Conservation (phyloP, 2,329 filamentous ascomycete genomes). For the Stagonosporopsis chrysanthemi region DNA sequence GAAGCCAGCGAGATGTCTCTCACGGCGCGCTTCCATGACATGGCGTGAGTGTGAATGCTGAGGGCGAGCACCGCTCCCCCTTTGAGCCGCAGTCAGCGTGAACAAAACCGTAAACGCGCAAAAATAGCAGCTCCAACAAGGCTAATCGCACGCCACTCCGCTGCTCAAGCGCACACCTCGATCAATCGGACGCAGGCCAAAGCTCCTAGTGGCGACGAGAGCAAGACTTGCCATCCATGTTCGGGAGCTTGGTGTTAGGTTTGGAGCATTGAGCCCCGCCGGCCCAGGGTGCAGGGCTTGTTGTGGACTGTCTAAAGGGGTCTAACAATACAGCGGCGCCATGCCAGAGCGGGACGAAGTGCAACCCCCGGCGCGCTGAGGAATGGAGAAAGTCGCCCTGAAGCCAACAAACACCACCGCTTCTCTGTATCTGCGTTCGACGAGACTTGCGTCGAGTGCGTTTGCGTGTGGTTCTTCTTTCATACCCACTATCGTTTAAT, state of each 20-base stretch:
- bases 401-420: conserved; percentile 24
- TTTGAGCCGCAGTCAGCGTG: conserved; percentile 13
- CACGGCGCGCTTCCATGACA: conserved; percentile 10
- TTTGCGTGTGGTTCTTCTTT: conserved; percentile 31
- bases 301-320: conserved; percentile 16
- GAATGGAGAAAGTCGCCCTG: conserved; percentile 34
- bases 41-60: conserved; percentile 13
- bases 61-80: background rate
- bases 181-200: conserved; percentile 25
- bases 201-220: conserved; percentile 30
- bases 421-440: conserved; percentile 17
- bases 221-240: conserved; percentile 23
- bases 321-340: conserved; percentile 23
- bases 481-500: conserved; percentile 38
- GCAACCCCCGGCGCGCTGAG: conserved; percentile 26
- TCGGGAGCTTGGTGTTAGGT: conserved; percentile 21
- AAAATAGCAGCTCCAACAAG: conserved; percentile 30
- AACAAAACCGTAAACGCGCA: conserved; percentile 17
- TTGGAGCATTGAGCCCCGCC: conserved; percentile 14
- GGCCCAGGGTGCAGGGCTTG: background rate
- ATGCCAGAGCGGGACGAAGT: conserved; percentile 21
- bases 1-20: background rate
- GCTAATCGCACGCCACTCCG: conserved; percentile 24
- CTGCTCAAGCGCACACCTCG: conserved; percentile 24
- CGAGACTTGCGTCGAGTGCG: conserved; percentile 18